Evolutionary conservation across 2,329 filamentous ascomycete species (phyloP).

Genomic region (Botrytis fragariae): DNA sequence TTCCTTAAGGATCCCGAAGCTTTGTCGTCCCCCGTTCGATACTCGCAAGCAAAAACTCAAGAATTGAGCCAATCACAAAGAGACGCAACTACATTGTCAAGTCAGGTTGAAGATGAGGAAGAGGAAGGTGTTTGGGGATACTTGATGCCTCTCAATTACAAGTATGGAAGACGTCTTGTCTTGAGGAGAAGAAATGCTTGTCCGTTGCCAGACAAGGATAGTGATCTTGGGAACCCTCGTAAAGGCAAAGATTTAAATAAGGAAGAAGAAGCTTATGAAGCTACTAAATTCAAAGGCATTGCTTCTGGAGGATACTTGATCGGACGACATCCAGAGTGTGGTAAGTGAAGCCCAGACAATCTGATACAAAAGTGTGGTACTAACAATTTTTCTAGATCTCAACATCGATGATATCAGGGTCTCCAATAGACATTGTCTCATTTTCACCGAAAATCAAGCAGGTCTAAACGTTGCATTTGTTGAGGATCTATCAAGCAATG

Average conservation of each 20-base stretch:
- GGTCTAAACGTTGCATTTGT: slow-evolving; percentile 68
- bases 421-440: slow-evolving; percentile 78
- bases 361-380: slow-evolving; percentile 39
- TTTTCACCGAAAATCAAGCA: slow-evolving; percentile 62
- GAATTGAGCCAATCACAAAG: slow-evolving; percentile 54
- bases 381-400: slow-evolving; percentile 56
- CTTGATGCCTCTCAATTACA: slow-evolving; percentile 74
- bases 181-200: slow-evolving; percentile 73
- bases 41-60: slow-evolving; percentile 47
- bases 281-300: slow-evolving; percentile 58
- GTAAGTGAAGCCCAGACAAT: slow-evolving; percentile 46
- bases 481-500: slow-evolving; percentile 93
- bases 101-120: slow-evolving; percentile 82
- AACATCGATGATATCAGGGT: slow-evolving; percentile 74
- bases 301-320: slow-evolving; percentile 84
- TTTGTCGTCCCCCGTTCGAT: slow-evolving; percentile 42
- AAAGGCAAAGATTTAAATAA: slow-evolving; percentile 49
- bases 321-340: slow-evolving; percentile 90
- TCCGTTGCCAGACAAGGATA: slow-evolving; percentile 52
- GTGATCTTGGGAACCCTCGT: slow-evolving; percentile 43
- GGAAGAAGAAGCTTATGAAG: slow-evolving; percentile 60
- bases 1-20: slow-evolving; percentile 22
- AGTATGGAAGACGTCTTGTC: slow-evolving; percentile 67
- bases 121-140: slow-evolving; percentile 87
- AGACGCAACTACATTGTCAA: slow-evolving; percentile 67